Evolutionary conservation across 176 grass and related monocot genomes (phyloP).

Genomic region (Zoysia japonica): DNA sequence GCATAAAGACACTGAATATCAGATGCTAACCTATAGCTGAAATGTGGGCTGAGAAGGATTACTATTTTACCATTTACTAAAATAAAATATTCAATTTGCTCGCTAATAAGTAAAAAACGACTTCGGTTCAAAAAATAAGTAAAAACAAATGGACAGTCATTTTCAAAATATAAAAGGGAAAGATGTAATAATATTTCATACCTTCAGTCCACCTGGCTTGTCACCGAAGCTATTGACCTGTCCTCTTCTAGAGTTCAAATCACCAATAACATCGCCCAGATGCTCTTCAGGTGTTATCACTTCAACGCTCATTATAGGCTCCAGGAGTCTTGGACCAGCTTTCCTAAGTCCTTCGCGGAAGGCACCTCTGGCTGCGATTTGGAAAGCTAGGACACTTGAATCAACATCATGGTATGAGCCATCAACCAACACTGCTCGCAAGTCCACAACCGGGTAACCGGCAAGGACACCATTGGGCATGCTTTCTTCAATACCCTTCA

Average conservation of each 20-base stretch:
- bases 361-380: conserved; percentile 90
- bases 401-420: conserved; percentile 97
- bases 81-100: too few relatives aligned
- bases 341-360: conserved; percentile 92
- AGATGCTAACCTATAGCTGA: too few relatives aligned
- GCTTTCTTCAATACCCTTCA: conserved; percentile 95
- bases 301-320: conserved; percentile 95
- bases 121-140: too few relatives aligned
- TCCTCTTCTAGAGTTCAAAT: conserved; percentile 97
- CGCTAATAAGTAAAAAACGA: too few relatives aligned
- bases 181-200: conserved; percentile 40
- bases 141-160: too few relatives aligned
- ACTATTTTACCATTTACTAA: too few relatives aligned
- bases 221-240: conserved; percentile 87
- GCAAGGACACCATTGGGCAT: conserved; percentile 91
- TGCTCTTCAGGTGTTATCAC: conserved; percentile 98
- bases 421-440: conserved; percentile 83
- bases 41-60: too few relatives aligned
- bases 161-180: not conserved
- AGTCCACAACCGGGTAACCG: conserved; percentile 88
- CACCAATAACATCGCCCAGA: conserved; percentile 99
- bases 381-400: conserved; percentile 95
- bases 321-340: conserved; percentile 78
- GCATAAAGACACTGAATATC: too few relatives aligned
- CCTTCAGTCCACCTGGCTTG: conserved; percentile 96